Evolutionary conservation across 371 early-diverging fungal genomes (phyloP), one percentile per base, ranked within the genome.

Genomic region (Thermomucor indicae-seudaticae): DNA sequence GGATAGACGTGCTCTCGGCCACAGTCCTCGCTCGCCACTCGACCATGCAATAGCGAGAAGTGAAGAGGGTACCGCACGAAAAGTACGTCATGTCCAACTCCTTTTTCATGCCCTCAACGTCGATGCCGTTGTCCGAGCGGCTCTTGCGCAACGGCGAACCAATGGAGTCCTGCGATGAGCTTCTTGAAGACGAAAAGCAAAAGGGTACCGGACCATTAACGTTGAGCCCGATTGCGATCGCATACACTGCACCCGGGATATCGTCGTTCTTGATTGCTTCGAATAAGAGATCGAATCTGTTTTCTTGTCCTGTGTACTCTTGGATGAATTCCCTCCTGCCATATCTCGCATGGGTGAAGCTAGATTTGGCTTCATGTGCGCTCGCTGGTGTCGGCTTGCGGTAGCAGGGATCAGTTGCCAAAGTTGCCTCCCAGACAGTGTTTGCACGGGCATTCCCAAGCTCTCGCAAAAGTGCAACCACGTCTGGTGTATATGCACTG

Each of bases 401-500:
- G 8, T 39, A 31, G 29, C 27, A 17, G 23, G 5, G 12, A n/a
- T 6, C 37, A 4, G 55, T 72, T 45, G 82, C 84, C n/a, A n/a
- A n/a, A n/a, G n/a, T n/a, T n/a, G n/a, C n/a, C n/a, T n/a, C n/a
- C 81, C 80, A 84, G 5, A 85, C 64, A 0, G 60, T 53, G 51
- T 85, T 85, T 0, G 76, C 78, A 20, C 62, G 53, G 0, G 67
- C 74, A 53, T 87, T 87, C 6, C 88, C 85, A 22, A 84, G 66
- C 1, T 76, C 48, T 0, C 64, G 61, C 41, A 87, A 50, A 14
- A 84, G 55, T n/a, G 76, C 73, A 23, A 77, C 58, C 17, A 81
- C 69, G 20, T 85, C 85, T 25, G 77, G 73, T 5, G 86, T 85
- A 55, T 80, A 84, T 0, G 79, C 84, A 28, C 73, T 78, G 41